Evolutionary conservation across 1,139 yeast genomes (phyloP), one percentile per base, ranked within the genome.

Genomic region (Hanseniaspora sp.): DNA sequence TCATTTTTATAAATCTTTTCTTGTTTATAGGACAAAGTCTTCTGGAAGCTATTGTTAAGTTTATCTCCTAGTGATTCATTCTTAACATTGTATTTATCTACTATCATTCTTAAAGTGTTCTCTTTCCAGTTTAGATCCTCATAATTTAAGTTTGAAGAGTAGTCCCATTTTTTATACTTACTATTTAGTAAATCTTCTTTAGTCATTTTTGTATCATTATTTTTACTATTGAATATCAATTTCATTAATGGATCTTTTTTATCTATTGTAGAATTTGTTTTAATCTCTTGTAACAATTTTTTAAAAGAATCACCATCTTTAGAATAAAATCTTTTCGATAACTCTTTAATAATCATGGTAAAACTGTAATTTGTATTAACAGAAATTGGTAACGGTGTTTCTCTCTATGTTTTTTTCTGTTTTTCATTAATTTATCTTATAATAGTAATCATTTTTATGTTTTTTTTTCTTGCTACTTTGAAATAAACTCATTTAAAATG

Each of bases 251-350:
- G 49, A 37, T 46, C 49, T 7, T 28, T 37, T 29, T 46, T 37
- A 28, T 46, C 42, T 17, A 46, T 35, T n/a, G 49, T 46, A 4
- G 49, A 46, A 15, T 46, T 35, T 18, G 29, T 29, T 37, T 46
- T 46, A n/a, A 46, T 46, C 23, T 46, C 31, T 35, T 46, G 34
- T 23, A 46, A 28, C 7, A 46, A 28, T 15, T n/a, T 18, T 29
- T 37, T 29, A 28, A 46, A 43, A 31, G 34, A 8, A 12, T 31
- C 23, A 8, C 11, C 13, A 13, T 42, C 34, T 12, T 42, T n/a
- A 9, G 29, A 17, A 18, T 11, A 17, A 39, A 2, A 3, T 9
- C 29, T 9, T 23, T 39, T 39, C 4, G 13, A 17, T 23, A 23
- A 23, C 4, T 23, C 4, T 23, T 2, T 23, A 23, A 23, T 23